Evolutionary conservation across 2,329 filamentous ascomycete species (phyloP).

Genomic region (Epichloe festucae): DNA sequence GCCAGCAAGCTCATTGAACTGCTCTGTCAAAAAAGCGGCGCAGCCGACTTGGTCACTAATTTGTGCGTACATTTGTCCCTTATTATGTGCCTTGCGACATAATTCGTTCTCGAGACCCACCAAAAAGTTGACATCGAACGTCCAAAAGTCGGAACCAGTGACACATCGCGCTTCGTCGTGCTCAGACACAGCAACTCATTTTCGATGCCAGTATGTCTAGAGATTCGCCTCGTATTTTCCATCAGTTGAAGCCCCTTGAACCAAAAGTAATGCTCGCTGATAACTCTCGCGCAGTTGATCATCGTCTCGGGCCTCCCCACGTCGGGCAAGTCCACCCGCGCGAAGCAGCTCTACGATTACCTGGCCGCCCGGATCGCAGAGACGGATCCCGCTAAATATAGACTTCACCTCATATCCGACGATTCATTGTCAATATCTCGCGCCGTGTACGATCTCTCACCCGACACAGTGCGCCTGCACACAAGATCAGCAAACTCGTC

Average conservation of each 20-base stretch:
- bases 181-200: neutral
- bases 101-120: neutral
- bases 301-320: constrained; percentile 54
- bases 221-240: neutral
- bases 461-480: constrained; percentile 37
- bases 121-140: neutral
- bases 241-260: neutral
- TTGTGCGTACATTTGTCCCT: too few relatives aligned
- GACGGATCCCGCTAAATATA: constrained; percentile 33
- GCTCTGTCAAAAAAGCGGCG: too few relatives aligned
- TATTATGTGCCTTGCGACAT: too few relatives aligned
- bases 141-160: neutral
- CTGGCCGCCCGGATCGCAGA: constrained; percentile 43
- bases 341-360: constrained; percentile 51
- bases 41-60: too few relatives aligned
- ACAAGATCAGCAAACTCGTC: constrained; percentile 57
- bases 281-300: constrained; percentile 38
- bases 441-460: constrained; percentile 55
- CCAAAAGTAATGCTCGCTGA: constrained; percentile 2
- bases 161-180: neutral
- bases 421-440: constrained; percentile 57
- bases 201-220: constrained; percentile 1
- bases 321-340: constrained; percentile 55
- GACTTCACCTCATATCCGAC: constrained; percentile 63
- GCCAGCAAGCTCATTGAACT: too few relatives aligned